Percentiles rank a stretch among this genome's conserved stretches.
phyloP scores from a whole-genome alignment of 495 filamentous ascomycete species.

The Aspergillus baeticus region DNA sequence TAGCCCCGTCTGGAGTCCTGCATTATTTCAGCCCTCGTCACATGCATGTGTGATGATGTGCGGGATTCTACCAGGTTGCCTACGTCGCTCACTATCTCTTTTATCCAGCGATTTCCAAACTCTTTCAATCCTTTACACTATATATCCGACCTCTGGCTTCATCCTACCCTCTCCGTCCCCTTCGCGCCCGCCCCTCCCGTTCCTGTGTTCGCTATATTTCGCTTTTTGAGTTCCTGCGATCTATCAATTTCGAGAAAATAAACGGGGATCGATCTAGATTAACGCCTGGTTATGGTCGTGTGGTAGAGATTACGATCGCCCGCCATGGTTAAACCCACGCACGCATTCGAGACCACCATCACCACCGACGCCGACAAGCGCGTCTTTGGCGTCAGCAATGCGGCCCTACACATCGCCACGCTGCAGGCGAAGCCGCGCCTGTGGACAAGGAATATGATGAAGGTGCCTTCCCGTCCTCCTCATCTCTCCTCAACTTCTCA shows the following conservation, averaged over 20 bases:
- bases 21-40: neutral
- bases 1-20: too few species aligned
- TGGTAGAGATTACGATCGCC: too few species aligned
- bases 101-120: too few species aligned
- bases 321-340: neutral
- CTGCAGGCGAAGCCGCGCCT: constrained; percentile 41
- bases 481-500: neutral
- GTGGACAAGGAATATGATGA: constrained; percentile 44
- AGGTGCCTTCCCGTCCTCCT: constrained; percentile 20
- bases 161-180: neutral
- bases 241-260: neutral
- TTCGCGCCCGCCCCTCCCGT: neutral
- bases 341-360: constrained; percentile 9
- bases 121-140: neutral
- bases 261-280: neutral
- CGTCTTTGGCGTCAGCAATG: constrained; percentile 23
- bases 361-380: constrained; percentile 11
- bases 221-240: neutral
- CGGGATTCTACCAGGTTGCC: too few species aligned
- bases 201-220: neutral
- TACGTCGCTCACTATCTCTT: too few species aligned
- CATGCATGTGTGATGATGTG: too few species aligned
- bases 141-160: neutral
- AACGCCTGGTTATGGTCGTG: neutral
- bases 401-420: constrained; percentile 39